Conservation (phyloP, 2,329 filamentous ascomycete genomes). For the Nigrograna mackinnonii region DNA sequence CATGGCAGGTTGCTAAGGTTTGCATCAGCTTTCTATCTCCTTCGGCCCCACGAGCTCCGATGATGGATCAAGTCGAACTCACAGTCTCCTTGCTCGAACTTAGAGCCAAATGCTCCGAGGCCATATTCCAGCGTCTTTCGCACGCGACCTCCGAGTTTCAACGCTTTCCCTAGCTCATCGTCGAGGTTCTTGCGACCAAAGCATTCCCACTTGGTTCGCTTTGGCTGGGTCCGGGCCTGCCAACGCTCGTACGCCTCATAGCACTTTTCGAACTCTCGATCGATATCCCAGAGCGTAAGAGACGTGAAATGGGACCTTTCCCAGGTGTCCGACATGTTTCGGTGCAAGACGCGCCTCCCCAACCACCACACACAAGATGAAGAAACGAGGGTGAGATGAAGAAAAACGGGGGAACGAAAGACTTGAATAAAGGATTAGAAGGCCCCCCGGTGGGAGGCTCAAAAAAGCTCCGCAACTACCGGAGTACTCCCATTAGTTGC, state of each 20-base stretch:
- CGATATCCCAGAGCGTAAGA: constrained; percentile 39
- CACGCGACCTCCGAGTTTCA: constrained; percentile 30
- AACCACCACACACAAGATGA: neutral
- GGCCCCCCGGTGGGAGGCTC: neutral
- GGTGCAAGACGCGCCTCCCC: neutral
- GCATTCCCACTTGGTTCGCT: constrained; percentile 27
- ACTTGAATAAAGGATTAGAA: neutral
- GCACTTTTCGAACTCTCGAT: constrained; percentile 37
- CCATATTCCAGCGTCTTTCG: constrained; percentile 29
- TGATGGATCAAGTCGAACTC: no score
- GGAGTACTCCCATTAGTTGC: constrained; percentile 5
- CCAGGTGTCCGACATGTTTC: constrained; percentile 13
- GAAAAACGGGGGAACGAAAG: neutral
- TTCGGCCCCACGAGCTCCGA: no score
- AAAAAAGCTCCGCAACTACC: constrained; percentile 2
- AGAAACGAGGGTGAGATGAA: neutral
- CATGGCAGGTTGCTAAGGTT: constrained; percentile 33
- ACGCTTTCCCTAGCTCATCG: constrained; percentile 27
- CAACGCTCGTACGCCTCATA: constrained; percentile 37
- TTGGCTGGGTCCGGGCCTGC: constrained; percentile 18
- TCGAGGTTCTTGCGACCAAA: constrained; percentile 25
- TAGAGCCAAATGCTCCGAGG: constrained; percentile 25
- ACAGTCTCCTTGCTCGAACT: constrained; percentile 39
- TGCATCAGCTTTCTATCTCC: constrained; percentile 20
- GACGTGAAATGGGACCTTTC: constrained; percentile 33